Conservation (phyloP, 768 basidiomycete species). For the Amanita exitialis region DNA sequence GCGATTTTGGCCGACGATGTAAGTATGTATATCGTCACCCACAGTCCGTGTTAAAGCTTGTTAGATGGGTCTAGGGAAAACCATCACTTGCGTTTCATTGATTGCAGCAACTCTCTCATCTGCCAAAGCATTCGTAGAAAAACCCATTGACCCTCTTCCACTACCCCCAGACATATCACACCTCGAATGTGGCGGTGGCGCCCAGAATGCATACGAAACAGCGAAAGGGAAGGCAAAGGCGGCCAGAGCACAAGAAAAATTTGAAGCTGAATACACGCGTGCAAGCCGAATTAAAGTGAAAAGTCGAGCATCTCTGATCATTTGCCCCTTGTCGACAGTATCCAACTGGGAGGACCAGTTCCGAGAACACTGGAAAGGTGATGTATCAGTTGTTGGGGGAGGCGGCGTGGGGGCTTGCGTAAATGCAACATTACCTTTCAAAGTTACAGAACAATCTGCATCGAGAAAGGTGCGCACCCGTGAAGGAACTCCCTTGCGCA, state of each 20-base stretch:
- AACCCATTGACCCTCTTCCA: constrained; percentile 37
- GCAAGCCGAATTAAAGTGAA: constrained; percentile 70
- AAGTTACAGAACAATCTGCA: constrained; percentile 20
- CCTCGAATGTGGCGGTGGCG: constrained; percentile 63
- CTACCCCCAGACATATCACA: constrained; percentile 35
- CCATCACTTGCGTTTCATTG: constrained; percentile 89
- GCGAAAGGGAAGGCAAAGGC: constrained; percentile 59
- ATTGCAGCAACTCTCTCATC: constrained; percentile 77
- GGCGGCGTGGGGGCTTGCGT: constrained; percentile 45
- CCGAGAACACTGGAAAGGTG: constrained; percentile 91
- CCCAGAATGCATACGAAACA: constrained; percentile 43
- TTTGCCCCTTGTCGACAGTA: constrained; percentile 94
- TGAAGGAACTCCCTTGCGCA: constrained; percentile 50
- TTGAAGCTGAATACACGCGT: constrained; percentile 60
- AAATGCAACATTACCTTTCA: constrained; percentile 21
- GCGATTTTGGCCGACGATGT: constrained; percentile 97
- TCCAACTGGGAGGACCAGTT: constrained; percentile 99
- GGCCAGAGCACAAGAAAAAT: constrained; percentile 56
- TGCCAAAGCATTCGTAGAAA: constrained; percentile 54
- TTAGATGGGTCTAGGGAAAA: constrained; percentile 98
- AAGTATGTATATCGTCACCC: constrained; percentile 21
- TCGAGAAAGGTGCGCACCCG: constrained; percentile 26
- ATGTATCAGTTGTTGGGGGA: constrained; percentile 69
- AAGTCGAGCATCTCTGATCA: constrained; percentile 87
- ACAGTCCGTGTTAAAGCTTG: constrained; percentile 6